Conservation (phyloP, 805 yeast genomes). For the Ogataea glucozyma region DNA sequence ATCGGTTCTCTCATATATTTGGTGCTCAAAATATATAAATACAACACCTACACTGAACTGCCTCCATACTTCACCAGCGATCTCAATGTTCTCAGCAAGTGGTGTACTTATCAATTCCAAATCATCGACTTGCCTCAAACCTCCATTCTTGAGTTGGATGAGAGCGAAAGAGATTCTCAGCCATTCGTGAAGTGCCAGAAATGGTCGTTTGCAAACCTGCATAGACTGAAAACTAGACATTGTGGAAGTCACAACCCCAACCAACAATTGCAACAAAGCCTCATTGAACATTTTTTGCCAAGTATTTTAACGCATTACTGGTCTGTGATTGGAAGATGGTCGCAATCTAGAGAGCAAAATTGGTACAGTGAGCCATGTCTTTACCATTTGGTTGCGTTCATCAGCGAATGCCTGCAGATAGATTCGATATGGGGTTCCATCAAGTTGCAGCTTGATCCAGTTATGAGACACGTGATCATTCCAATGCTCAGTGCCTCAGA, state of each 20-base stretch:
- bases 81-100: conserved; percentile 48
- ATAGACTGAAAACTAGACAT: conserved; percentile 66
- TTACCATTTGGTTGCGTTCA: conserved; percentile 61
- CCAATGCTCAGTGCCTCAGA: conserved; percentile 74
- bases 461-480: conserved; percentile 70
- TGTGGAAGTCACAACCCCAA: conserved; percentile 27
- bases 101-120: conserved; percentile 73
- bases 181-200: conserved; percentile 71
- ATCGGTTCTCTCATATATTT: conserved; percentile 69
- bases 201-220: conserved; percentile 82
- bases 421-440: conserved; percentile 64
- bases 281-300: conserved; percentile 64
- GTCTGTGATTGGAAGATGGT: conserved; percentile 68
- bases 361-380: conserved; percentile 69
- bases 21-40: conserved; percentile 75
- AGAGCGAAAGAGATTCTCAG: conserved; percentile 45
- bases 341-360: conserved; percentile 40
- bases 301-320: conserved; percentile 63
- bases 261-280: conserved; percentile 34
- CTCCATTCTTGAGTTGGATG: conserved; percentile 45
- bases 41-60: conserved; percentile 68
- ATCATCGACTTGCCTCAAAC: conserved; percentile 52
- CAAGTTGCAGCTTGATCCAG: conserved; percentile 61
- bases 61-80: conserved; percentile 59
- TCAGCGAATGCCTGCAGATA: conserved; percentile 55